phyloP scores from a whole-genome alignment of 139 green algal genomes.

The Mesotaenium endlicherianum region DNA sequence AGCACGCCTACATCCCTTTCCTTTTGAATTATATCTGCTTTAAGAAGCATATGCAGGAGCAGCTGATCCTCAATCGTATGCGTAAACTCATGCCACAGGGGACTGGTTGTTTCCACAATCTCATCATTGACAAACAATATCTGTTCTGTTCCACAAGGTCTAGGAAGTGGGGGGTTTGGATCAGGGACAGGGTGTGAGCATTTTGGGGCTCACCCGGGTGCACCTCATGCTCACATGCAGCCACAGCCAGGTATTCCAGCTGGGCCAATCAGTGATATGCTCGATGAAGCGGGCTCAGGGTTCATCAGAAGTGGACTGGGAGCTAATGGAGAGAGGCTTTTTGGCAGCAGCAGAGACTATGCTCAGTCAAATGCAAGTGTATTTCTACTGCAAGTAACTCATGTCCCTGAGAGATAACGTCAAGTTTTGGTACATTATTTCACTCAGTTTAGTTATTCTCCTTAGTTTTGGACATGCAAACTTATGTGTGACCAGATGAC shows the following conservation, averaged over 20 bases:
- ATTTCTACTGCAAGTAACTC: no score
- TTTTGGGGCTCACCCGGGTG: conserved; percentile 18
- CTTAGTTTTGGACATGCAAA: no score
- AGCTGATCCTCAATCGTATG: no score
- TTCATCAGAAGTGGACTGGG: conserved; percentile 36
- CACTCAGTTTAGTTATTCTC: no score
- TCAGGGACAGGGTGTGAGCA: conserved; percentile 13
- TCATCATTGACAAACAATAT: no score
- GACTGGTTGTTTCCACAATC: no score
- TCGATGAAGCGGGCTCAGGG: conserved; percentile 35
- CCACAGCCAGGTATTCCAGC: neutral
- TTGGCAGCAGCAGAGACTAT: conserved; percentile 33
- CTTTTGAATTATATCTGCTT: no score
- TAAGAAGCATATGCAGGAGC: no score
- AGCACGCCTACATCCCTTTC: no score
- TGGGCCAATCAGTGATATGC: conserved; percentile 36
- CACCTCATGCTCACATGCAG: neutral
- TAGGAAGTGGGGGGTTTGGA: conserved; percentile 12
- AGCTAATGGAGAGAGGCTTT: conserved; percentile 43
- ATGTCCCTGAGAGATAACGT: no score
- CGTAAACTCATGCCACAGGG: no score
- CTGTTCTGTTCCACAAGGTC: conserved; percentile 5
- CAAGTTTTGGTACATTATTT: no score
- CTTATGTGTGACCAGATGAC: conserved; percentile 32
- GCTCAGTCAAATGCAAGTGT: conserved; percentile 44